Conservation (phyloP, 2,329 filamentous ascomycete genomes). For the Hypoxylon sp. region DNA sequence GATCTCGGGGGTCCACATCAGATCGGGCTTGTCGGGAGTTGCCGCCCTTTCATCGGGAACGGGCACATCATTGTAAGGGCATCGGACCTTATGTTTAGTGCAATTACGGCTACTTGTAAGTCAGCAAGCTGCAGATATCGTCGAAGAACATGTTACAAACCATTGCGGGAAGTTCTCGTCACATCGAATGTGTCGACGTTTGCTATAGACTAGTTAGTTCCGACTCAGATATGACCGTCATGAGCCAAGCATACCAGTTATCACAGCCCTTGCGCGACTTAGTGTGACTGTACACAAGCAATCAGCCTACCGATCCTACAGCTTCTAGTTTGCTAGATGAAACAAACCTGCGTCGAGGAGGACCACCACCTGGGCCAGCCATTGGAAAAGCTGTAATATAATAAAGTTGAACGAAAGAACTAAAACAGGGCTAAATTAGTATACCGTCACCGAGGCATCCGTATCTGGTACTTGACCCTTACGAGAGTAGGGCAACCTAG, state of each 20-base stretch:
- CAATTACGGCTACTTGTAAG: slow-evolving; percentile 84
- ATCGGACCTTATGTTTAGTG: slow-evolving; percentile 98
- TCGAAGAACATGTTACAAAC: slow-evolving; percentile 66
- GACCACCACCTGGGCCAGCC: slow-evolving; percentile 95
- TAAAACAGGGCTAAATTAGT: slow-evolving; percentile 51
- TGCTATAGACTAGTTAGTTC: slow-evolving; percentile 63
- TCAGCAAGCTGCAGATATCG: slow-evolving; percentile 25
- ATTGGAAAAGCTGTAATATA: slow-evolving; percentile 67
- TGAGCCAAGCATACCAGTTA: slow-evolving; percentile 73
- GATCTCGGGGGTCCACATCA: slow-evolving; percentile 90
- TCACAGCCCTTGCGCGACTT: slow-evolving; percentile 99
- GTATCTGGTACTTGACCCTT: slow-evolving; percentile 29
- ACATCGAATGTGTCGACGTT: slow-evolving; percentile 96
- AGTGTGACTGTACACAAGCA: slow-evolving; percentile 79
- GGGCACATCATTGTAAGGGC: slow-evolving; percentile 94
- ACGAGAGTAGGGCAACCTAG: slow-evolving; percentile 18
- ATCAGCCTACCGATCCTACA: slow-evolving; percentile 42
- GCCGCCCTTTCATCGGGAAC: slow-evolving; percentile 74
- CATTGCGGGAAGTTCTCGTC: slow-evolving; percentile 99
- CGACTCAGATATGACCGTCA: background rate
- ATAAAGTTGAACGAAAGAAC: slow-evolving; percentile 57
- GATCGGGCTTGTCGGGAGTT: slow-evolving; percentile 74
- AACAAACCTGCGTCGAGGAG: slow-evolving; percentile 78
- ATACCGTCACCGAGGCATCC: slow-evolving; percentile 22
- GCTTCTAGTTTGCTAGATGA: slow-evolving; percentile 24